These are phyloP conservation scores for Entoloma clypeatum DNA, from an alignment of 1,284 basidiomycete genomes.

Conservation along the genomic window DNA sequence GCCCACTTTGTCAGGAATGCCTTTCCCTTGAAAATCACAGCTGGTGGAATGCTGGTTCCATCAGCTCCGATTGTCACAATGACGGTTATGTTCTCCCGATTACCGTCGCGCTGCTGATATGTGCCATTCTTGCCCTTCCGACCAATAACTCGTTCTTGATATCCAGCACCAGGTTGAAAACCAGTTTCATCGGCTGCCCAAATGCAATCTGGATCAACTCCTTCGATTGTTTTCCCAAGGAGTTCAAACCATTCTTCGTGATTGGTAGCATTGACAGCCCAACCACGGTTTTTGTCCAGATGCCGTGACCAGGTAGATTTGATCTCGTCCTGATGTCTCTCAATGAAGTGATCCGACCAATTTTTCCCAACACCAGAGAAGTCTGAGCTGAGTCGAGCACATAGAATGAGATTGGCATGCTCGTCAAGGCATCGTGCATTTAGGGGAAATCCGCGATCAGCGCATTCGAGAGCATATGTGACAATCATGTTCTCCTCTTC, in stretches of 20 bases:
- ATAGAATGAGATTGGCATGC: conserved; percentile 26
- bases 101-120: conserved; percentile 29
- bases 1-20: conserved; percentile 25
- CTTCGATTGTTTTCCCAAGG: conserved; percentile 25
- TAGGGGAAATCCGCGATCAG: conserved; percentile 33
- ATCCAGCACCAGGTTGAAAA: conserved; percentile 16
- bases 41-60: conserved; percentile 20
- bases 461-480: conserved; percentile 23
- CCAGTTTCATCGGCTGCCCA: conserved; percentile 29
- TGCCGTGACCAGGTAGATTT: conserved; percentile 23
- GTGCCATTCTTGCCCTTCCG: conserved; percentile 23
- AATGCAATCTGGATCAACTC: conserved; percentile 17
- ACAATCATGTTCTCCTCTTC: conserved; percentile 28
- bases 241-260: conserved; percentile 22
- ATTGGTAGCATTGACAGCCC: conserved; percentile 33
- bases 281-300: conserved; percentile 28
- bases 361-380: conserved; percentile 37
- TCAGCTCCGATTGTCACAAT: conserved; percentile 37
- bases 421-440: conserved; percentile 28
- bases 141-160: conserved; percentile 26
- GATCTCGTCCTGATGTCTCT: conserved; percentile 28
- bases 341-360: conserved; percentile 35
- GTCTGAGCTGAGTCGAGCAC: conserved; percentile 20
- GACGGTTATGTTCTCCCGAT: conserved; percentile 36
- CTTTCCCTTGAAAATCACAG: conserved; percentile 30